Conservation (phyloP, 1,284 basidiomycete species). For the Cryptococcus amylolentus region DNA sequence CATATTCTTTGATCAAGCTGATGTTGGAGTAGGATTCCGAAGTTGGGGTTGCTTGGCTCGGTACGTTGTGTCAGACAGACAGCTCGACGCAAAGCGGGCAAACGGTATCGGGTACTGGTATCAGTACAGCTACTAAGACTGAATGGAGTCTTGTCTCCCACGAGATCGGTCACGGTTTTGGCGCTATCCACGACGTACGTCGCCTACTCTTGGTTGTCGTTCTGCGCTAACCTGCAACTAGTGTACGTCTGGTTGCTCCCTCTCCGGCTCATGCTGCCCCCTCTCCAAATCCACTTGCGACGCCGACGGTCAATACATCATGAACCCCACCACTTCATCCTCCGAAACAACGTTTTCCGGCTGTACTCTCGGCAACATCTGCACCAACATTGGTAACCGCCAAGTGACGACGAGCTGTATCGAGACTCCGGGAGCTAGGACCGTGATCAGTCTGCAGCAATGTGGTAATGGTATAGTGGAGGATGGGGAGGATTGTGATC, state of each 20-base stretch:
- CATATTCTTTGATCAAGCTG: slow-evolving; percentile 65
- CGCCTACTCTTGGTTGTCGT: neutral
- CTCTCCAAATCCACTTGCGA: slow-evolving; percentile 61
- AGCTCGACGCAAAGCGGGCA: slow-evolving; percentile 55
- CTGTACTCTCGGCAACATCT: slow-evolving; percentile 83
- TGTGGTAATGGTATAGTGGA: slow-evolving; percentile 53
- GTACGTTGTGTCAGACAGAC: slow-evolving; percentile 64
- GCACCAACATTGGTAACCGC: slow-evolving; percentile 48
- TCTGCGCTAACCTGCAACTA: slow-evolving; percentile 28
- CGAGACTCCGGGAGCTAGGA: slow-evolving; percentile 53
- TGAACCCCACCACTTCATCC: slow-evolving; percentile 70
- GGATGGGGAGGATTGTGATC: slow-evolving; percentile 80
- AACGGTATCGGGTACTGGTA: slow-evolving; percentile 74
- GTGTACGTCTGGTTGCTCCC: slow-evolving; percentile 66
- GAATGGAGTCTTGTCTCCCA: slow-evolving; percentile 71
- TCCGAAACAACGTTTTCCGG: slow-evolving; percentile 68
- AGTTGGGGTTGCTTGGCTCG: slow-evolving; percentile 88
- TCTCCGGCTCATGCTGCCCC: slow-evolving; percentile 66
- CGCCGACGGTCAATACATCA: slow-evolving; percentile 65
- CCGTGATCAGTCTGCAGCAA: slow-evolving; percentile 43
- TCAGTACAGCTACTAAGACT: slow-evolving; percentile 63
- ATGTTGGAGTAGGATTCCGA: slow-evolving; percentile 51
- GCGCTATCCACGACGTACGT: slow-evolving; percentile 73
- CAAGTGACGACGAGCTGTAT: slow-evolving; percentile 61
- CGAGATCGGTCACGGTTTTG: slow-evolving; percentile 67